Percentiles rank a stretch among this genome's conserved stretches.
phyloP scores from a whole-genome alignment of 371 early-diverging fungal species.

The Saksenaea oblongispora region DNA sequence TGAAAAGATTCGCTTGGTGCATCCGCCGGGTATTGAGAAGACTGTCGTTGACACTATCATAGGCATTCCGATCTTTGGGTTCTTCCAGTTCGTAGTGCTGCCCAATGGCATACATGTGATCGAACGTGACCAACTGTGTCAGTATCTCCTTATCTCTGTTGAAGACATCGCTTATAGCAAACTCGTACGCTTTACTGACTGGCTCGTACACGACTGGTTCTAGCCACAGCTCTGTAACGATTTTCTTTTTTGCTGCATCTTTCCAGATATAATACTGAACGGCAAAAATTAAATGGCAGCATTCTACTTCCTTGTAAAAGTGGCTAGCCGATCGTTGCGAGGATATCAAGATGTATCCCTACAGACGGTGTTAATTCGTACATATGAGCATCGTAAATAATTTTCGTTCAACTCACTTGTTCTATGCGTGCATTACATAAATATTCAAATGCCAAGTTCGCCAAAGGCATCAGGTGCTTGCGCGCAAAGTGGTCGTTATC shows the following conservation, averaged over 20 bases:
- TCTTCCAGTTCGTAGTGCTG: conserved; percentile 17
- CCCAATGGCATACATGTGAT: conserved; percentile 65
- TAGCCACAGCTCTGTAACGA: conserved; percentile 75
- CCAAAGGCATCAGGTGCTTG: conserved; percentile 42
- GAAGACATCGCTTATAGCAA: conserved; percentile 37
- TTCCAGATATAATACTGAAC: conserved; percentile 68
- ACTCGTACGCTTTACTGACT: conserved; percentile 20
- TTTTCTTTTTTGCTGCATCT: conserved; percentile 46
- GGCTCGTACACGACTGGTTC: conserved; percentile 53
- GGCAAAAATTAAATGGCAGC: conserved; percentile 32
- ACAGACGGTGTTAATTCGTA: background rate
- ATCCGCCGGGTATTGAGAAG: conserved; percentile 22
- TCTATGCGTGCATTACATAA: conserved; percentile 61
- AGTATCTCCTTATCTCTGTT: conserved; percentile 55
- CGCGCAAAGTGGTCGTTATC: conserved; percentile 32
- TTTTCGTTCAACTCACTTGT: conserved; percentile 37
- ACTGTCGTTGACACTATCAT: conserved; percentile 12
- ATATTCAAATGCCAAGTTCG: conserved; percentile 65
- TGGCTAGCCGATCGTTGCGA: conserved; percentile 52
- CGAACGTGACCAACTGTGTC: conserved; percentile 70
- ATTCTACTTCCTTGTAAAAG: conserved; percentile 63
- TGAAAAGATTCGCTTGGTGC: conserved; percentile 30
- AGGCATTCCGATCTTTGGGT: background rate
- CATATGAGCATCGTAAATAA: background rate
- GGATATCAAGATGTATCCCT: conserved; percentile 57